These are phyloP conservation scores for Leucosporidium creatinivorum DNA, from an alignment of 768 basidiomycete genomes.

Conservation along the genomic window DNA sequence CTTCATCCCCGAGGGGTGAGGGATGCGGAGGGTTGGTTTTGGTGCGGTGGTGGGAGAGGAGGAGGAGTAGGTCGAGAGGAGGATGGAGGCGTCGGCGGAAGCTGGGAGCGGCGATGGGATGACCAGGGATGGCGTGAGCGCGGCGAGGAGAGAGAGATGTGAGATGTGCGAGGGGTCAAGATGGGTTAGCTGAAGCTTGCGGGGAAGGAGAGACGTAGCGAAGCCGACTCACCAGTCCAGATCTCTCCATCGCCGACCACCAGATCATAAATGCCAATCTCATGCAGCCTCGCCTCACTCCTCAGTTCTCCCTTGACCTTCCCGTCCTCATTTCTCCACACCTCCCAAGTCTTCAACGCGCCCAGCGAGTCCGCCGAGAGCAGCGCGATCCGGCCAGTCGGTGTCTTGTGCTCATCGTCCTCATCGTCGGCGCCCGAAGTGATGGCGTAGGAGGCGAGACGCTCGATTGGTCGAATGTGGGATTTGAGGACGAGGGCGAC, in stretches of 20 bases:
- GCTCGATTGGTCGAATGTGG: constrained; percentile 83
- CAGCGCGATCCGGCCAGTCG: constrained; percentile 43
- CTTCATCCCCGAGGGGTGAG: constrained; percentile 60
- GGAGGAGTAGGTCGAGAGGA: constrained; percentile 55
- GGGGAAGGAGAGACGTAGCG: neutral
- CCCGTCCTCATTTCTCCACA: constrained; percentile 55
- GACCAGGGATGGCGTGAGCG: too few species aligned
- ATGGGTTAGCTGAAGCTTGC: neutral
- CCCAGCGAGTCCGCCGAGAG: constrained; percentile 93
- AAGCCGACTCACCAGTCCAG: constrained; percentile 66
- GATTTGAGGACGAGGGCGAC: constrained; percentile 65
- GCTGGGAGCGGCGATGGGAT: constrained; percentile 47
- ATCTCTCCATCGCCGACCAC: constrained; percentile 42
- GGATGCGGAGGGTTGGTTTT: constrained; percentile 41
- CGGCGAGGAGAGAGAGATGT: neutral
- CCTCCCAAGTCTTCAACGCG: constrained; percentile 69
- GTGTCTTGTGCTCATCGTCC: neutral
- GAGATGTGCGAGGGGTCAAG: neutral
- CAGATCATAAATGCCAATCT: constrained; percentile 75
- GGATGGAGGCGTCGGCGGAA: constrained; percentile 73
- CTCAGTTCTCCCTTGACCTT: constrained; percentile 43
- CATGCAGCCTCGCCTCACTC: constrained; percentile 61
- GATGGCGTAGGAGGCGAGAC: constrained; percentile 52
- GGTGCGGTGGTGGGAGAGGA: constrained; percentile 35
- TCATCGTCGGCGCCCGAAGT: constrained; percentile 39